Base-by-base conservation (phyloP, 2,329 filamentous ascomycete genomes). In the Chaetomium olivaceum region DNA sequence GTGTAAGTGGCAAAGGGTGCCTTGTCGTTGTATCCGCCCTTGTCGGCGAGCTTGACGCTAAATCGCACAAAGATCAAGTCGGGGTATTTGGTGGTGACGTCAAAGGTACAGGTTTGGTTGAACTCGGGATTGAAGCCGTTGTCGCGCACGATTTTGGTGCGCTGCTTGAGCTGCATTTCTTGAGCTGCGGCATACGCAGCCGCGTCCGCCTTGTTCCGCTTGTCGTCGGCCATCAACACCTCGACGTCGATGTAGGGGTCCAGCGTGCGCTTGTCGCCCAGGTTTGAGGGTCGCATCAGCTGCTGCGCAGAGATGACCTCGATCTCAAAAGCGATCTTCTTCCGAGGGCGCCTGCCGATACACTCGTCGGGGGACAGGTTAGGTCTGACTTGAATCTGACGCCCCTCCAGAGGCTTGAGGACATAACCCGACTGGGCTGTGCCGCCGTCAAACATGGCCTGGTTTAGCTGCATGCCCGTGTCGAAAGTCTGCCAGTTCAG, bases 401-500 rank as follows among this genome's bases (percentile, higher is more conserved):
- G 90, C 68, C 97, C 87, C 74, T 93, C 91, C 43, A 89, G 86
- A 23, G 95, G 94, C 80, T 99, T 99, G 61, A 97, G 85, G 16
- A 98, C 93, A 73, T 98, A 99, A 54, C 95, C 95, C 2, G 91
- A 91, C 63, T 88, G 87, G 78, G 97, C 95, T 14, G 86, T 89
- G 52, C 92, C 92, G 65, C 92, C 91, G 56, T 93, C 91, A 75
- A 97, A 99, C 95, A 99, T 98, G 74, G 95, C 95, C 71, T 95
- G 91, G 76, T 98, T 98, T 77, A 98, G 85, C 75, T 98, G 94
- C 86, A 97, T 95, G 55, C 93, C 92, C 21, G 96, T 84, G 75
- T 98, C 95, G 74, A 96, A 97, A 0, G 93, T 98, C 79, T 99
- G 95, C 94, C 95, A 98, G 79, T 99, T 99, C 68, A 98, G 83